Percentiles rank a stretch among this genome's conserved stretches.
Evolutionary conservation across 257 asterid species (phyloP).

Genomic region (Marsdenia floribunda): DNA sequence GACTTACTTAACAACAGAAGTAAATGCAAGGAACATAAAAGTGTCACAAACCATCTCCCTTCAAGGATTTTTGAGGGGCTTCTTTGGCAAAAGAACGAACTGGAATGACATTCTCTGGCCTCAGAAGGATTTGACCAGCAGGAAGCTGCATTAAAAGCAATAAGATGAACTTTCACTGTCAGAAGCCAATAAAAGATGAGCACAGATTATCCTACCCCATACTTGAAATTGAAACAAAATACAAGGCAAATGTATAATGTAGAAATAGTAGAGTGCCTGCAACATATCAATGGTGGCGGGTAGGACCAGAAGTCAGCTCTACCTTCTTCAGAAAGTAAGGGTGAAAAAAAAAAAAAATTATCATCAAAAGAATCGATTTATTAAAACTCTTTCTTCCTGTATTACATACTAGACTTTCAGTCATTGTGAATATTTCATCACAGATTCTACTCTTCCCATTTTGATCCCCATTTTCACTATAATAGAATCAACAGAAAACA

Average conservation of each 20-base stretch:
- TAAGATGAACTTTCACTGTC: not conserved
- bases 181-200: not conserved
- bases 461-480: not conserved
- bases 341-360: no score
- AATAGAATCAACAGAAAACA: not conserved
- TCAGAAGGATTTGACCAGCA: conserved; percentile 41
- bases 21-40: not conserved
- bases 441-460: not conserved
- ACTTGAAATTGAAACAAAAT: not conserved
- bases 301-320: not conserved
- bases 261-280: not conserved
- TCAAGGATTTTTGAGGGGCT: conserved; percentile 55
- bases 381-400: not conserved
- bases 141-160: conserved; percentile 1
- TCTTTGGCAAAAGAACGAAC: conserved; percentile 76
- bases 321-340: not conserved
- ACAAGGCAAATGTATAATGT: not conserved
- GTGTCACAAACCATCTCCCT: conserved; percentile 82
- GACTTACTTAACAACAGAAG: not conserved
- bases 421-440: not conserved
- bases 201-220: not conserved
- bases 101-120: conserved; percentile 51
- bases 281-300: not conserved
- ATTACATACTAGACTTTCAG: not conserved
- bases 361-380: not conserved